Evolutionary conservation across 2,329 filamentous ascomycete species (phyloP), one percentile per base, ranked within the genome.

Genomic region (Penicillium occitanis): DNA sequence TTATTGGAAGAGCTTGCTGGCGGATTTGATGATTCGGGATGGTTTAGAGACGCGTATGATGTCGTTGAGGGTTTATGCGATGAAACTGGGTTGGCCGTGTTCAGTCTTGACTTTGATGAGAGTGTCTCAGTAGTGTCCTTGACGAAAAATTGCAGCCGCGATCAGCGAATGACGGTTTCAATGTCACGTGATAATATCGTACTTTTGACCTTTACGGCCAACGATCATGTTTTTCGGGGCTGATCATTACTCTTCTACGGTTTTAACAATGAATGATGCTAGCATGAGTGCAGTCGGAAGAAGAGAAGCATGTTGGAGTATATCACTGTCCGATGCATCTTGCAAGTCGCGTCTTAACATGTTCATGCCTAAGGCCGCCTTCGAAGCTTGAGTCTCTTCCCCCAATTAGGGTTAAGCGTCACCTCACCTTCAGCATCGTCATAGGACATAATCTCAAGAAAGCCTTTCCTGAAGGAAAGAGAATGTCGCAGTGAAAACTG

Each of bases 121-220:
- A 11, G 14, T 10, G 5, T 30, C 5, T 7, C 30, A 30, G 35
- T 17, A 22, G 35, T 17, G 19, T n/a, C 13, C 17, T 44, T 6
- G 33, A n/a, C 13, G 48, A 59, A 65, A 67, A 66, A 63, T 61
- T 63, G 66, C 59, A 64, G 22, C 6, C 28, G 63, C 14, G 40
- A n/a, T 28, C 60, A 61, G 53, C 65, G 66, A 67, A 67, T 67
- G 63, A 35, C 58, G 48, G 57, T 33, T 25, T 17, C 50, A 3
- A 17, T 30, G 35, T 55, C 66, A 68, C 66, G 66, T 68, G 66
- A 62, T 19, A 1, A 2, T 2, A 11, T 57, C 2, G 5, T 7
- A 0, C 17, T 28, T 35, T 40, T 13, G 8, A 40, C 28, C 10
- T 22, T 25, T 25, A 22, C 35, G 8, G 10, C 19, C 14, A n/a